Percentiles rank a stretch among this genome's conserved stretches.
Evolutionary conservation across 176 grass and related monocot genomes (phyloP).

Genomic region (Ensete glaucum): DNA sequence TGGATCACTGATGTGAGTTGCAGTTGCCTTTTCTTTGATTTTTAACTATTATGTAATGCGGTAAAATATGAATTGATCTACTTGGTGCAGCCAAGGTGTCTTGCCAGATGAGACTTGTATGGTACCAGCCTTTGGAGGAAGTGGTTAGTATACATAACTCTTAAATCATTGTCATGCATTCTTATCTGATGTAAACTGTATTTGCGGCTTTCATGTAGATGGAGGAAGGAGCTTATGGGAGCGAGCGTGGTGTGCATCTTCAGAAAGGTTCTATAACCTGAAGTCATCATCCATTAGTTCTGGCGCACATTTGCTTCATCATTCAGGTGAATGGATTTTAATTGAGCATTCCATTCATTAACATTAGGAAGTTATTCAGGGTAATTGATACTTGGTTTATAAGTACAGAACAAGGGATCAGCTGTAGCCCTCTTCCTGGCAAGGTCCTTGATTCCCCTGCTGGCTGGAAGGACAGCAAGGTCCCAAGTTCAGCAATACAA

Average conservation of each 20-base stretch:
- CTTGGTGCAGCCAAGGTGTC: conserved; percentile 71
- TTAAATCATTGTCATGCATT: not conserved
- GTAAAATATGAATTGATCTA: conserved; percentile 25
- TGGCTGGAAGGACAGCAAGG: conserved; percentile 47
- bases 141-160: conserved; percentile 35
- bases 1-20: conserved; percentile 93
- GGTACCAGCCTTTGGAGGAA: conserved; percentile 86
- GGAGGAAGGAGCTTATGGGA: conserved; percentile 69
- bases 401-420: conserved; percentile 23
- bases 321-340: conserved; percentile 36
- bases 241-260: conserved; percentile 47
- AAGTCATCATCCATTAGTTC: conserved; percentile 43
- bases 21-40: conserved; percentile 23
- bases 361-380: conserved; percentile 9
- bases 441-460: conserved; percentile 25
- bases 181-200: conserved; percentile 14
- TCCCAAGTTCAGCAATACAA: conserved; percentile 17
- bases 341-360: conserved; percentile 12
- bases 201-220: conserved; percentile 28
- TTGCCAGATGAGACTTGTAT: conserved; percentile 88
- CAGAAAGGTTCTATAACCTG: conserved; percentile 66
- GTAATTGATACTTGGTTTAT: conserved; percentile 13
- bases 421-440: conserved; percentile 27
- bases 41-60: conserved; percentile 10
- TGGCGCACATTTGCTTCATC: conserved; percentile 51